Conservation (phyloP, 257 asterid genomes). For the Solanum arcanum region DNA sequence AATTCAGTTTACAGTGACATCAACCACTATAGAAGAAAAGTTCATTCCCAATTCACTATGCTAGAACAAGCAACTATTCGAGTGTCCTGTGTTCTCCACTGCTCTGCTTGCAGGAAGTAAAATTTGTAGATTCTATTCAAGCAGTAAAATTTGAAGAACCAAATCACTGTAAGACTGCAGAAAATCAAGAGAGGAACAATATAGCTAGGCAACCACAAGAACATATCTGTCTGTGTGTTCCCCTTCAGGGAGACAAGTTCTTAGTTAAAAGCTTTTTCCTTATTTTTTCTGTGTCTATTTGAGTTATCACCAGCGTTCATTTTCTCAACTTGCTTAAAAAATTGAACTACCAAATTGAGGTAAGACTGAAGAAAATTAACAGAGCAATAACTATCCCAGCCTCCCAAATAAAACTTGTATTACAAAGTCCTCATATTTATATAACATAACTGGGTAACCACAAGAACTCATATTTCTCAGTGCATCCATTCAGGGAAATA, state of each 20-base stretch:
- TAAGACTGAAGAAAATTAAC: not conserved
- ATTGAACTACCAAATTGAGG: not conserved
- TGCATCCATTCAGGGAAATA: not conserved
- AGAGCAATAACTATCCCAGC: not conserved
- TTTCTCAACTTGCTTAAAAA: not conserved
- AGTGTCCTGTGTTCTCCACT: not conserved
- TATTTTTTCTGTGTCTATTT: not conserved
- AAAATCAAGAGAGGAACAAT: not conserved
- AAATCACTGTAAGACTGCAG: not conserved
- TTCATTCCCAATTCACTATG: not conserved
- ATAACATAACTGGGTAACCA: not conserved
- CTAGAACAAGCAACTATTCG: not conserved
- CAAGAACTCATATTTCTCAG: not conserved
- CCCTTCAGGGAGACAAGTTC: not conserved
- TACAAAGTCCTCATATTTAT: not conserved
- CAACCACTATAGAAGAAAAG: not conserved
- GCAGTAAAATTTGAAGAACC: not conserved
- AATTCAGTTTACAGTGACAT: not conserved
- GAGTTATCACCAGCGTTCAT: not conserved
- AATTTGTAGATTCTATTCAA: not conserved
- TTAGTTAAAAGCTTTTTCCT: not conserved
- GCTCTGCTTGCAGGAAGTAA: not conserved
- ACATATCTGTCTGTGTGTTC: not conserved
- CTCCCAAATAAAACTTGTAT: not conserved
- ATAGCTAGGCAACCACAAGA: not conserved